Evolutionary conservation across 2,329 filamentous ascomycete species (phyloP), one percentile per base, ranked within the genome.

Genomic region (Diaporthe longicolla): DNA sequence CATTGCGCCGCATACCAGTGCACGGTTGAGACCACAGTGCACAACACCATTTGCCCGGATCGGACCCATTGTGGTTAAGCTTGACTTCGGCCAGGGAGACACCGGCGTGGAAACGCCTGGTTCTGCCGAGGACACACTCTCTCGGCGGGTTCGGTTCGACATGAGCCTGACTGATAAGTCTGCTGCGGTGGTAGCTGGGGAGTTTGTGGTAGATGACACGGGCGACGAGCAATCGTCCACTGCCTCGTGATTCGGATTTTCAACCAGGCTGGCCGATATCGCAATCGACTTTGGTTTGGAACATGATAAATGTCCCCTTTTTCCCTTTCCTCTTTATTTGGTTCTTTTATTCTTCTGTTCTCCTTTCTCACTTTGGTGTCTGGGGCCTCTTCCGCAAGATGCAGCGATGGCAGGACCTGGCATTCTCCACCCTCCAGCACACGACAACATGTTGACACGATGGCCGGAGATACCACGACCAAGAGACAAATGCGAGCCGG

Each of bases 141-240:
- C 11, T 17, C 17, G 43, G 26, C 26, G 43, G 29, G 19, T 24
- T 21, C 45, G 21, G 6, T 35, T 19, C 29, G 21, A 15, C 29
- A 37, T 37, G 26, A 37, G 45, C 43, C 69, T 54, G 57, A 61
- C 55, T 32, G 45, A 50, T 11, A 35, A 40, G n/a, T 26, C 55
- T 24, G n/a, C 43, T 52, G 32, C 29, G 35, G 50, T 45, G n/a
- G 29, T 32, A n/a, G 26, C n/a, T 52, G 13, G 32, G 32, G 9
- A 45, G 37, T 13, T 57, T 48, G 7, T 26, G 37, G 11, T 75
- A 75, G 74, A 75, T 35, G 40, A 55, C 59, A 69, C n/a, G 48
- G 43, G 26, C 66, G 50, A 71, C 74, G 74, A 75, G 74, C 74
- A 75, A 75, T 75, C 74, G 74, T 73, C 55, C 52, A 73, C 61